These are phyloP conservation scores for Austroboletus festivus DNA, from an alignment of 768 basidiomycete species.

Conservation along the genomic window DNA sequence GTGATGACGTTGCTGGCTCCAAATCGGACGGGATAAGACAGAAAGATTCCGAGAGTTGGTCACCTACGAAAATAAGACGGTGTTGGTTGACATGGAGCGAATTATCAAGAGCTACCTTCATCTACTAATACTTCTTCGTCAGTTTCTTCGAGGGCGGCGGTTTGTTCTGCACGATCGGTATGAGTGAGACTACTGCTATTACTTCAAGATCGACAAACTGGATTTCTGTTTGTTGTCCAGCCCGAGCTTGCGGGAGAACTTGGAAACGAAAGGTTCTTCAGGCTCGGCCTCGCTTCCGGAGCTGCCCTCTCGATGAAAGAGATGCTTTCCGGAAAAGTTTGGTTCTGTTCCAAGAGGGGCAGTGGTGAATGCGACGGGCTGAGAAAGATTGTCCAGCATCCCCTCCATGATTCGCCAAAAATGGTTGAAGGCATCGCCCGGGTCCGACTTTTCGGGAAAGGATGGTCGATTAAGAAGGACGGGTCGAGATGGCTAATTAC, in stretches of 20 bases:
- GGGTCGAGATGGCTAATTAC: conserved; percentile 9
- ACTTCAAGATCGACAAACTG: conserved; percentile 13
- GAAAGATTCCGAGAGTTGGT: conserved; percentile 79
- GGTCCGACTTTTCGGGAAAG: conserved; percentile 55
- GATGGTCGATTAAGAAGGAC: conserved; percentile 2
- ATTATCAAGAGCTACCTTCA: conserved; percentile 45
- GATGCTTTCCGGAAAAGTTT: conserved; percentile 20
- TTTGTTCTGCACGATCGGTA: conserved; percentile 16
- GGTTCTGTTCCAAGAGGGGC: conserved; percentile 59
- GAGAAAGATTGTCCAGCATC: conserved; percentile 82
- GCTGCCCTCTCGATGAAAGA: conserved; percentile 45
- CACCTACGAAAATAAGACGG: conserved; percentile 36
- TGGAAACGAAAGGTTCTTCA: conserved; percentile 61
- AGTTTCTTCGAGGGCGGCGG: conserved; percentile 38
- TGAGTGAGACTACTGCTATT: conserved; percentile 5
- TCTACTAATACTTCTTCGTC: conserved; percentile 64
- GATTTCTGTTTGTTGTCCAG: conserved; percentile 21
- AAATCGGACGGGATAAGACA: conserved; percentile 66
- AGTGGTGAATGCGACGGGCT: conserved; percentile 76
- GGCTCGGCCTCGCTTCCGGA: conserved; percentile 65
- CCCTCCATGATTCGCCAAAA: conserved; percentile 89
- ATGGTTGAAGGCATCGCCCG: conserved; percentile 82
- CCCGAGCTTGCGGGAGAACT: conserved; percentile 46
- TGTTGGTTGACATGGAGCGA: conserved; percentile 2
- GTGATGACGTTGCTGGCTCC: conserved; percentile 43